These are phyloP conservation scores for Cryptosporidium xiaoi DNA, from an alignment of 169 alveolate genomes.

Conservation along the genomic window DNA sequence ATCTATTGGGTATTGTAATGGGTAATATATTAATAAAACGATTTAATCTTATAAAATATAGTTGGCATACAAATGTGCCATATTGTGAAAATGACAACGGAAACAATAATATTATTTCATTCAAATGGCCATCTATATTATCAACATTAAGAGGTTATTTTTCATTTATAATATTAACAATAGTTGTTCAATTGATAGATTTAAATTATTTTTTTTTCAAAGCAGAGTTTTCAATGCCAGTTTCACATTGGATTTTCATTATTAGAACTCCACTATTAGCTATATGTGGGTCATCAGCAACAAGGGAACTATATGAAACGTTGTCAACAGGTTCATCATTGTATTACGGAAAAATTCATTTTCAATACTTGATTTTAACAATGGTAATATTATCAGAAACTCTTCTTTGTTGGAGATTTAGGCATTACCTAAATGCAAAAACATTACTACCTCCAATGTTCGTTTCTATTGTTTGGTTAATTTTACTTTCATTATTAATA, in stretches of 20 bases:
- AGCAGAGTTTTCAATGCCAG: constrained; percentile 83
- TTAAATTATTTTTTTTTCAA: constrained; percentile 86
- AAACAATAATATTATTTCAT: not conserved
- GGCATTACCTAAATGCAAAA: constrained; percentile 19
- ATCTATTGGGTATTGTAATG: constrained; percentile 82
- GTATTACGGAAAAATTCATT: constrained; percentile 21
- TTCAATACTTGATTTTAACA: constrained; percentile 45
- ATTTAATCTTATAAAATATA: constrained; percentile 67
- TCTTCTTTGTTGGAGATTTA: constrained; percentile 70
- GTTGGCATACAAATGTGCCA: constrained; percentile 73
- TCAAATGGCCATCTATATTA: constrained; percentile 81
- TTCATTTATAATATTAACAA: constrained; percentile 78
- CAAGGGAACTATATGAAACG: constrained; percentile 53
- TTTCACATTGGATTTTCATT: constrained; percentile 82
- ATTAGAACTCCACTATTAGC: constrained; percentile 84
- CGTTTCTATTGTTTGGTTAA: constrained; percentile 20
- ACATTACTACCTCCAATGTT: constrained; percentile 45
- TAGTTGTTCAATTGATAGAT: constrained; percentile 83
- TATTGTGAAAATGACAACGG: not conserved
- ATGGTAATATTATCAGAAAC: constrained; percentile 44
- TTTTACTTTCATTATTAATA: constrained; percentile 6
- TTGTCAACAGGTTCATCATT: constrained; percentile 4
- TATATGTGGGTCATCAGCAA: constrained; percentile 65
- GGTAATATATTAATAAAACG: constrained; percentile 75
- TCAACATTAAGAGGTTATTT: constrained; percentile 79